These are phyloP conservation scores for Puccinia novopanici DNA, from an alignment of 1,284 basidiomycete species.

Conservation along the genomic window DNA sequence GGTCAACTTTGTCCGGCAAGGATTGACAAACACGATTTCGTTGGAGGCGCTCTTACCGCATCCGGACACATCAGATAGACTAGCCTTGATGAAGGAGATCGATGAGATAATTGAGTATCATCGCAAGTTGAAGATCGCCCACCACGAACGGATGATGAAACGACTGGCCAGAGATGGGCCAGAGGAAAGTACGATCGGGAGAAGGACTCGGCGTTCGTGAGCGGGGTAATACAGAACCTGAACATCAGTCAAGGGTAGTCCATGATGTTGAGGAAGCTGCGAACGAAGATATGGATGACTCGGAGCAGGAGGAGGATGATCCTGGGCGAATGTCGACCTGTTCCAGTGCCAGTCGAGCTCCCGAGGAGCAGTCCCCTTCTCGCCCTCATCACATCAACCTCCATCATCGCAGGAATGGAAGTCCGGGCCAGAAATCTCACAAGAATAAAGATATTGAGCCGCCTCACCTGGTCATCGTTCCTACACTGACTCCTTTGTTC, in stretches of 20 bases:
- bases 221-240: conserved; percentile 43
- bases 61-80: conserved; percentile 72
- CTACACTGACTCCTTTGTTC: conserved; percentile 78
- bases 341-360: conserved; percentile 14
- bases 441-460: conserved; percentile 65
- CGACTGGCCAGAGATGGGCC: conserved; percentile 64
- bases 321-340: conserved; percentile 19
- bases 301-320: conserved; percentile 16
- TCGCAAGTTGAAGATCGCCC: conserved; percentile 83
- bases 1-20: conserved; percentile 86
- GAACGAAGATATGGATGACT: conserved; percentile 29
- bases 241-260: conserved; percentile 22
- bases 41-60: conserved; percentile 80
- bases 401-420: background rate
- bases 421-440: conserved; percentile 58
- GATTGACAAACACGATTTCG: conserved; percentile 69
- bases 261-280: conserved; percentile 41
- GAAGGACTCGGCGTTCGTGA: conserved; percentile 38
- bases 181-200: conserved; percentile 33
- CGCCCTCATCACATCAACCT: background rate
- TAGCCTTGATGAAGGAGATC: conserved; percentile 76
- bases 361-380: background rate
- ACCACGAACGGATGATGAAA: conserved; percentile 81
- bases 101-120: conserved; percentile 85
- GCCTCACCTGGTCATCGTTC: conserved; percentile 76